phyloP scores from a whole-genome alignment of 768 basidiomycete genomes.

The Suillus lakei region DNA sequence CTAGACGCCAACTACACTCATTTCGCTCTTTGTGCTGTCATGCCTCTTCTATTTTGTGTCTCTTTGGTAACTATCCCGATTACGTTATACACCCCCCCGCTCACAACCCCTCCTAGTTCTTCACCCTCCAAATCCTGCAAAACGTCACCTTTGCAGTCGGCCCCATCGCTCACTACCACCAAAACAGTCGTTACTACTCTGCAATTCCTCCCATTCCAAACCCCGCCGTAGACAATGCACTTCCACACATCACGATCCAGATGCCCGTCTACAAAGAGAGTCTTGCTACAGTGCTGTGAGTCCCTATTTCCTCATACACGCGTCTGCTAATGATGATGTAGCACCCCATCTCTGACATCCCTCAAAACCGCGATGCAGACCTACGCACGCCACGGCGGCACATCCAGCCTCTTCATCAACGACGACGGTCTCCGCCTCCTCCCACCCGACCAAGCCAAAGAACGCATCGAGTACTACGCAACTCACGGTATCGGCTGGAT shows the following conservation, averaged over 20 bases:
- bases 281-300: slow-evolving; percentile 55
- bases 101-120: slow-evolving; percentile 37
- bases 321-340: no score
- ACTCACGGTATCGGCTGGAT: slow-evolving; percentile 64
- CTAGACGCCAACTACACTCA: slow-evolving; percentile 51
- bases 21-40: slow-evolving; percentile 44
- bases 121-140: slow-evolving; percentile 46
- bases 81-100: background rate
- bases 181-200: slow-evolving; percentile 61
- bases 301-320: no score
- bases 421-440: slow-evolving; percentile 66
- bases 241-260: slow-evolving; percentile 57
- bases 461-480: slow-evolving; percentile 57
- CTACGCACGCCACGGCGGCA: slow-evolving; percentile 69
- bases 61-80: slow-evolving; percentile 42
- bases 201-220: slow-evolving; percentile 47
- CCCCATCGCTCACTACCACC: slow-evolving; percentile 54
- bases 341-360: slow-evolving; percentile 57
- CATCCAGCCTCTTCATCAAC: slow-evolving; percentile 60
- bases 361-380: slow-evolving; percentile 66
- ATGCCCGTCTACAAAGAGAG: slow-evolving; percentile 65
- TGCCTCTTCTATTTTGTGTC: slow-evolving; percentile 50
- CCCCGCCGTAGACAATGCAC: slow-evolving; percentile 46
- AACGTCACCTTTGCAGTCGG: slow-evolving; percentile 48
- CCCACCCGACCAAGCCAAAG: slow-evolving; percentile 48